Evolutionary conservation across 352 stramenopile genomes (phyloP).

Genomic region (Globisporangium rhizosaccharum): DNA sequence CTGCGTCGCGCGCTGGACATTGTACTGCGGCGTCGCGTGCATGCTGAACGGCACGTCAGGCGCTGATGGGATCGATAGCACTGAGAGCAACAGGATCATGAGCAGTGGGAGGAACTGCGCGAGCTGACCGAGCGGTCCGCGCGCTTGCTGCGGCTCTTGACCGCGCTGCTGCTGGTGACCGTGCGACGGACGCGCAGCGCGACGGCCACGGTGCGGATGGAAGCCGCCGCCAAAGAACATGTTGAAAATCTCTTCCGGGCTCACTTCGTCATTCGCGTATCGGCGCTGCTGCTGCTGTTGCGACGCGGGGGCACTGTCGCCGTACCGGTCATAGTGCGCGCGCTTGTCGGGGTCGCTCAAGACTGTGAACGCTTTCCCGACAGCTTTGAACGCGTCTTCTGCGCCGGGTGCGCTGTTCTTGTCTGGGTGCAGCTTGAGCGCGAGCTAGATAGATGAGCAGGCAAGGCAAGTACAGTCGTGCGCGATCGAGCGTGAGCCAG

Average conservation of each 20-base stretch:
- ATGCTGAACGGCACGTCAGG: constrained; percentile 83
- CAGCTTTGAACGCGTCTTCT: constrained; percentile 97
- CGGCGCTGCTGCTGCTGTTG: constrained; percentile 37
- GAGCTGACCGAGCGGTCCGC: constrained; percentile 42
- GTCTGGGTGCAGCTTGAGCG: constrained; percentile 87
- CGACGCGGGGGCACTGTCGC: constrained; percentile 33
- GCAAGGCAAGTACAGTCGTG: too few species aligned
- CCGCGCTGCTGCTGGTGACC: constrained; percentile 14
- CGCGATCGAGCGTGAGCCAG: not conserved
- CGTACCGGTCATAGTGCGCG: constrained; percentile 81
- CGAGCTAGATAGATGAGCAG: constrained; percentile 43
- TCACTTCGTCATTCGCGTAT: constrained; percentile 82
- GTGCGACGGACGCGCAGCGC: constrained; percentile 5
- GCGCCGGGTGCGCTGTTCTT: constrained; percentile 96
- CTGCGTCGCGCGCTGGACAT: constrained; percentile 66
- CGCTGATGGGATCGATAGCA: constrained; percentile 67
- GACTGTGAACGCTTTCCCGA: constrained; percentile 91
- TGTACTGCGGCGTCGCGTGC: constrained; percentile 69
- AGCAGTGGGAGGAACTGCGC: constrained; percentile 83
- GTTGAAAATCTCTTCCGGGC: constrained; percentile 90
- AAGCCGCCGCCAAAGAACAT: constrained; percentile 89
- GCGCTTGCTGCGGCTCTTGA: constrained; percentile 35
- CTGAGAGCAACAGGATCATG: constrained; percentile 79
- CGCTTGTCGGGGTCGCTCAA: constrained; percentile 88
- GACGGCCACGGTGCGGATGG: constrained; percentile 40